Percentiles rank a stretch among this genome's conserved stretches.
These are phyloP conservation scores for Metschnikowia colocasiae DNA, from an alignment of 805 yeast species.

Conservation along the genomic window DNA sequence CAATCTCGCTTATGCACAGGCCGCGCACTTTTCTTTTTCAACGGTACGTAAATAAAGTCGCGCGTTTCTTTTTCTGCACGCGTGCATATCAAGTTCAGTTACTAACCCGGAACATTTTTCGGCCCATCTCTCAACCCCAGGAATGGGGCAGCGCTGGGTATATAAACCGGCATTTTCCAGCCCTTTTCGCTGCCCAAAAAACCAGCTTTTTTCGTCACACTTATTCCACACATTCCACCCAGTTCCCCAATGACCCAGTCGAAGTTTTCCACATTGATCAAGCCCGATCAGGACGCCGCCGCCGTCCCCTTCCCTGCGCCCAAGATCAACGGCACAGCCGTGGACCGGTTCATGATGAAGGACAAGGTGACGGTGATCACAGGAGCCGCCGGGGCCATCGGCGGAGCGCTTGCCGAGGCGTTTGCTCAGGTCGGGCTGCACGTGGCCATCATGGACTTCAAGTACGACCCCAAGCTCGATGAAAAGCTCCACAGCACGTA, in stretches of 20 bases:
- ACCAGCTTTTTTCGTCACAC: too few species aligned
- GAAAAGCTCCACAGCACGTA: conserved; percentile 39
- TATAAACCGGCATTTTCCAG: neutral
- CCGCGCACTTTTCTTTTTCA: neutral
- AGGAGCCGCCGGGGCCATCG: conserved; percentile 32
- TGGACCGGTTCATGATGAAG: conserved; percentile 17
- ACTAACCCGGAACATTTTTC: conserved; percentile 4
- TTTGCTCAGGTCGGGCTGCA: conserved; percentile 63
- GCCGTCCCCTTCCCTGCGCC: conserved; percentile 18
- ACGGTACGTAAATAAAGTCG: neutral
- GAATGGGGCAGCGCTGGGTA: neutral
- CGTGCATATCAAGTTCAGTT: neutral
- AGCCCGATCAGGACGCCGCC: conserved; percentile 17
- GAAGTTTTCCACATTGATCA: conserved; percentile 17
- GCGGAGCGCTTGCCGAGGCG: conserved; percentile 26
- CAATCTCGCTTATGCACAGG: neutral
- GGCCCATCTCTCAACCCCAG: conserved; percentile 3
- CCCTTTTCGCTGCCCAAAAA: neutral
- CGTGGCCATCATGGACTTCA: conserved; percentile 41
- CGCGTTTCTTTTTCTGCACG: conserved; percentile 4
- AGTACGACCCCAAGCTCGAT: conserved; percentile 27
- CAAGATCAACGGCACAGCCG: conserved; percentile 13
- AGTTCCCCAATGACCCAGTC: conserved; percentile 9
- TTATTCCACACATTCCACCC: too few species aligned
- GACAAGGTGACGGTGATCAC: conserved; percentile 29